Base-by-base conservation (phyloP, 2,329 filamentous ascomycete species). In the Leptographium lundbergii region DNA sequence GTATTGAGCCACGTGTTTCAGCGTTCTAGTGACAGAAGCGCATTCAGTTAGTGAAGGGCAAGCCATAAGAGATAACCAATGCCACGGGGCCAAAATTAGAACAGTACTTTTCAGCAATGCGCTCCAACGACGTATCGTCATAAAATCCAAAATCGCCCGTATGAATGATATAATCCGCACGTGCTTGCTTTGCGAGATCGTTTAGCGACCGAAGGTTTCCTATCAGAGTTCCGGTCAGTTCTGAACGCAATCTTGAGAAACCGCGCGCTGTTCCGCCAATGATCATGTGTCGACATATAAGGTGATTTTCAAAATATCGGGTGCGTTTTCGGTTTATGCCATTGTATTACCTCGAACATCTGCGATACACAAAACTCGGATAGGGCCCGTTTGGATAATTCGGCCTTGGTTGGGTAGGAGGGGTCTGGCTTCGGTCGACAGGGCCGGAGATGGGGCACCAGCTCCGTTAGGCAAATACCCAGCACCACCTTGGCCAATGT, bases 71-170 rank as follows among this genome's bases (percentile, higher is more conserved):
- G 24, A 51, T 29, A 7, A 9, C 7, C 9, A 50, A 27, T 25
- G 47, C 3, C 22, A 25, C 22, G 9, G 47, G 22, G 47, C 22
- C 10, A 7, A 22, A 17, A 25, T 14, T 19, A 13, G 17, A n/a
- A 50, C 13, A 5, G 77, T 76, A 95, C 90, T 99, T 99, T 74
- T 99, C 94, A 48, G 94, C 94, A 76, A 99, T 97, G 69, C 94
- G 87, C 69, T 97, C 92, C 65, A 99, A 78, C 42, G 94, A 99
- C 58, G 87, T 89, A 68, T 95, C 88, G 73, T 99, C 94, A 77
- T 99, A 99, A 77, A 99, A 99, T 63, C 94, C 94, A 71, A 99
- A 99, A 73, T 99, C 94, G 73, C 94, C 94, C 24, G 94, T 99
- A 75, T 99, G 94, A 69, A 99, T 91, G 73, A 99, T 96, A 76